These are phyloP conservation scores for Suillus placidus DNA, from an alignment of 768 basidiomycete species.

Conservation along the genomic window DNA sequence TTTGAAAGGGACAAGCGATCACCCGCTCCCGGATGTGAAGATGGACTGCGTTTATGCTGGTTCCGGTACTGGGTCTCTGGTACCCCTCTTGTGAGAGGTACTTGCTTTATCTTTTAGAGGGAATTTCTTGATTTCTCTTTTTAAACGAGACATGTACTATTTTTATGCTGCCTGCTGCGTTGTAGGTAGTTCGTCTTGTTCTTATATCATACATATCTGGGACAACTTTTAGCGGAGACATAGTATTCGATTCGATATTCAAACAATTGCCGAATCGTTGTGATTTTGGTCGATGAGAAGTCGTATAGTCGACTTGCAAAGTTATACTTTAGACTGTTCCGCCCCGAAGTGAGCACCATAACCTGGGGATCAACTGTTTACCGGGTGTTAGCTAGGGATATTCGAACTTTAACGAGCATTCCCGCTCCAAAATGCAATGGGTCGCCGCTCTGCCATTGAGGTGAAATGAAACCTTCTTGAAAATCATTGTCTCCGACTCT, in stretches of 20 bases:
- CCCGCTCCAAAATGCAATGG: no score
- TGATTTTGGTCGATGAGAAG: not conserved
- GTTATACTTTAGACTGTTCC: not conserved
- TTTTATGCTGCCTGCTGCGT: no score
- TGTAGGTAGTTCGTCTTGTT: no score
- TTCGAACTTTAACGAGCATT: no score
- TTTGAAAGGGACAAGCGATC: slow-evolving; percentile 5
- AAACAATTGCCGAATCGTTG: no score
- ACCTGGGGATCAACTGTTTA: not conserved
- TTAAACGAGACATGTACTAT: not conserved
- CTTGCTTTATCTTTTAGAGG: no score
- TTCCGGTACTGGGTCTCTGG: not conserved
- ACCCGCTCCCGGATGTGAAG: slow-evolving; percentile 1
- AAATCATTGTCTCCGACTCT: no score
- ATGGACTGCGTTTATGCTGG: slow-evolving; percentile 8
- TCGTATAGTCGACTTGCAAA: not conserved
- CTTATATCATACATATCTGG: no score
- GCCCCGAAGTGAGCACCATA: not conserved
- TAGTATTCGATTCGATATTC: no score
- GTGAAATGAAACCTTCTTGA: no score
- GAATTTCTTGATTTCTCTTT: not conserved
- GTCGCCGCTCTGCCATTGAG: no score
- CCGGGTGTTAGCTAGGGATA: not conserved
- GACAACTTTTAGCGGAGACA: no score
- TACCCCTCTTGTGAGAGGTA: not conserved